Percentiles rank a stretch among this genome's conserved stretches.
Evolutionary conservation across 1,139 yeast genomes (phyloP).

Genomic region (Magnusiomyces suaveolens): DNA sequence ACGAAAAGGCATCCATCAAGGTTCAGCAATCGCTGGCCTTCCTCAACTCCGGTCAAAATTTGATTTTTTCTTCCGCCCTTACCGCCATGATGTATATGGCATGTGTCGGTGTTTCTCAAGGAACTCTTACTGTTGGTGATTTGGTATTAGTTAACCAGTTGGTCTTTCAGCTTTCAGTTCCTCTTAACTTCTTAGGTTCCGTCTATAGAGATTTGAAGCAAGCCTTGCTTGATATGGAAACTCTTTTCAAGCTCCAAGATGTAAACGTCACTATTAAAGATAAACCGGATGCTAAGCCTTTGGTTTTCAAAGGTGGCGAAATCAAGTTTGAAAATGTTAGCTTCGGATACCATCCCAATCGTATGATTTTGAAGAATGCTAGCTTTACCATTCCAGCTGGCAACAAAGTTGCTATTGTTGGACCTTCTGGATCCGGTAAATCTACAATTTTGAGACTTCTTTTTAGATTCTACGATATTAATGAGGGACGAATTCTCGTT

Average conservation of each 20-base stretch:
- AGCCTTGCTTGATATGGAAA: conserved; percentile 86
- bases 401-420: conserved; percentile 81
- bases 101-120: conserved; percentile 81
- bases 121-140: conserved; percentile 85
- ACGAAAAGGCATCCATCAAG: conserved; percentile 74
- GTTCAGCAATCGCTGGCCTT: conserved; percentile 89
- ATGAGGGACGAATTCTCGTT: conserved; percentile 63
- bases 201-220: conserved; percentile 93
- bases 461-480: conserved; percentile 82
- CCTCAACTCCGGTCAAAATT: conserved; percentile 83
- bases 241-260: conserved; percentile 71
- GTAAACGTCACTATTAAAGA: conserved; percentile 61
- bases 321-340: conserved; percentile 84
- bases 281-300: conserved; percentile 50
- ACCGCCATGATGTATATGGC: conserved; percentile 99
- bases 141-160: conserved; percentile 91
- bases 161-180: conserved; percentile 91
- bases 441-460: conserved; percentile 78
- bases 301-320: conserved; percentile 52
- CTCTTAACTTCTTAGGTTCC: conserved; percentile 86
- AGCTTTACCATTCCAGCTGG: conserved; percentile 86
- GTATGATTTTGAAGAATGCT: conserved; percentile 77
- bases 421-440: conserved; percentile 93
- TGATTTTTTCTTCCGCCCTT: conserved; percentile 82
- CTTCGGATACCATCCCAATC: conserved; percentile 81